Evolutionary conservation across 768 basidiomycete genomes (phyloP), one percentile per base, ranked within the genome.

Genomic region (Crepidotus variabilis): DNA sequence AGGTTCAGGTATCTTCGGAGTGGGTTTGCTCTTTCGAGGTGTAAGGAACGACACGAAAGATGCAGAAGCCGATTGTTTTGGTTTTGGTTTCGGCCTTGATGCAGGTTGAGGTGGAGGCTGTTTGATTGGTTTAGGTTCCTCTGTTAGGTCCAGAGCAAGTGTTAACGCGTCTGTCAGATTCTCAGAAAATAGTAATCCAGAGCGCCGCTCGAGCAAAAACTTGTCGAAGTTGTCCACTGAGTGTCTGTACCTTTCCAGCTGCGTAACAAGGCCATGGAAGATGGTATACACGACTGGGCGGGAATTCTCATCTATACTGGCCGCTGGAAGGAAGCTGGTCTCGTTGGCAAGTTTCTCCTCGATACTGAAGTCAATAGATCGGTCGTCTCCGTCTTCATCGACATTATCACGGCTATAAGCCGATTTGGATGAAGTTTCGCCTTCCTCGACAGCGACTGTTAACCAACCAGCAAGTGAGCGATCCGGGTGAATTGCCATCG

Each of bases 401-500:
- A 65, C 54, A 2, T 47, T 52, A 10, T 58, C 57, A 32, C 54
- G 46, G 21, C 57, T 59, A 50, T 57, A 61, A 8, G 20, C 45
- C 46, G 53, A 39, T 18, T 55, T 61, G 3, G 53, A 24, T 23
- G 58, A 46, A 1, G 57, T 46, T 11, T 55, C 33, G 14, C 65
- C 60, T 10, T 87, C 81, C 52, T 71, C 76, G 4, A 73, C 58
- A 11, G 78, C 78, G 65, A 90, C 91, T 1, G 92, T 87, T 47
- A 97, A 67, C 94, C 94, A 98, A 1, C 94, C 94, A 0, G 87
- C 84, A 22, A 97, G 75, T 1, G 90, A 92, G 6, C 94, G 82
- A 66, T 91, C 79, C 2, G 95, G 92, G 65, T 93, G 91, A n/a
- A 86, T 74, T 0, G 92, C 92, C 16, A 98, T 73, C 10, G 85